phyloP scores from a whole-genome alignment of 116 monocot species.

The Zostera marina region DNA sequence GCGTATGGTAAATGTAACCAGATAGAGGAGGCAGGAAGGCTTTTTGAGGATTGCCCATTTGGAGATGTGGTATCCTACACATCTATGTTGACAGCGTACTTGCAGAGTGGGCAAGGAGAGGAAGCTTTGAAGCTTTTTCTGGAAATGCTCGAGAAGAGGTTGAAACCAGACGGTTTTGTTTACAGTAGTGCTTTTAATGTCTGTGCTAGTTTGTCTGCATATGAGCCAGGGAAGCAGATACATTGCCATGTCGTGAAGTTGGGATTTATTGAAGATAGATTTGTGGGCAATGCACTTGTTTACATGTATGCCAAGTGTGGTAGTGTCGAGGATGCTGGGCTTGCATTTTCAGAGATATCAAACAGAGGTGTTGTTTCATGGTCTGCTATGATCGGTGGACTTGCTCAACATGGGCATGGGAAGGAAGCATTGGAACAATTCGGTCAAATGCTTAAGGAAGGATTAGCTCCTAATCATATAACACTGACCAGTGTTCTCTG shows the following conservation, averaged over 20 bases:
- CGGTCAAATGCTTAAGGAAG: conserved; percentile 38
- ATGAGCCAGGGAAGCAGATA: conserved; percentile 71
- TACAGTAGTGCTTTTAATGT: conserved; percentile 62
- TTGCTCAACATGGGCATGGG: conserved; percentile 70
- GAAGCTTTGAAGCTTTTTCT: conserved; percentile 55
- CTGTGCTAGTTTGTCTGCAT: conserved; percentile 65
- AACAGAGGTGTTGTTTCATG: conserved; percentile 56
- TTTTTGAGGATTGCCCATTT: conserved; percentile 30
- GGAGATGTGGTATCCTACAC: conserved; percentile 49
- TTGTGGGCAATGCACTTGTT: conserved; percentile 65
- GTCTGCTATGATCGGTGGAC: conserved; percentile 78
- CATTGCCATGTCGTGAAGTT: conserved; percentile 42
- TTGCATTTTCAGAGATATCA: conserved; percentile 38
- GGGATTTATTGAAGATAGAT: conserved; percentile 37
- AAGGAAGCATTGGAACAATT: conserved; percentile 52
- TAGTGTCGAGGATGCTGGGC: conserved; percentile 42
- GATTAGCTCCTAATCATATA: conserved; percentile 47
- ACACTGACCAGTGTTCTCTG: conserved; percentile 67
- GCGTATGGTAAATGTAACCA: conserved; percentile 57
- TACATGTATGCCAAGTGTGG: conserved; percentile 90
- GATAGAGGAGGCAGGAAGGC: conserved; percentile 22
- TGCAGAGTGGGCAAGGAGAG: conserved; percentile 50
- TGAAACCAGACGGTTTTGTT: conserved; percentile 53
- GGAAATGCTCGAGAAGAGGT: conserved; percentile 23
- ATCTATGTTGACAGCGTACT: conserved; percentile 50